phyloP scores from a whole-genome alignment of 2,329 filamentous ascomycete species.

The Fusarium pseudoanthophilum region DNA sequence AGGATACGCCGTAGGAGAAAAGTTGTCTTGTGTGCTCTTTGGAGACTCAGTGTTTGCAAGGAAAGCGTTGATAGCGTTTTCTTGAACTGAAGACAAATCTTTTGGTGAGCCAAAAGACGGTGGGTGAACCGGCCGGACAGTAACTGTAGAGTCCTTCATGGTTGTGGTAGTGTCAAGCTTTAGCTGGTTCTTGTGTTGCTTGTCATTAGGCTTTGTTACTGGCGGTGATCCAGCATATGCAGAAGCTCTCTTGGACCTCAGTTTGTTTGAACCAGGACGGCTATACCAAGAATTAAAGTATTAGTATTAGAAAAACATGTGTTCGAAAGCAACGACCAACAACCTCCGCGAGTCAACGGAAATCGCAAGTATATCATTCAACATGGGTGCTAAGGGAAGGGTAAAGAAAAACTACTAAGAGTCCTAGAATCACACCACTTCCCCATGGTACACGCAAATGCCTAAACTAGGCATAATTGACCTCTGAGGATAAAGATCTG shows the following conservation, averaged over 20 bases:
- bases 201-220: slow-evolving; percentile 19
- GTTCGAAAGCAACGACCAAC: slow-evolving; percentile 3
- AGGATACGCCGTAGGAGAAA: slow-evolving; percentile 34
- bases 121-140: slow-evolving; percentile 37
- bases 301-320: slow-evolving; percentile 22
- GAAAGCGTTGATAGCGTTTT: slow-evolving; percentile 31
- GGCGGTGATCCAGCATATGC: slow-evolving; percentile 29
- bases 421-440: slow-evolving; percentile 24
- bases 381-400: neutral
- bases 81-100: slow-evolving; percentile 36
- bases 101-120: slow-evolving; percentile 30
- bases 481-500: slow-evolving; percentile 36
- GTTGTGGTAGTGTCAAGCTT: slow-evolving; percentile 17
- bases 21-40: slow-evolving; percentile 6
- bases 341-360: neutral
- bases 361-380: neutral
- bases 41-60: slow-evolving; percentile 23
- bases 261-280: slow-evolving; percentile 42
- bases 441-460: slow-evolving; percentile 13
- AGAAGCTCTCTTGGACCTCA: slow-evolving; percentile 42
- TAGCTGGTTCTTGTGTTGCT: slow-evolving; percentile 16
- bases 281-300: slow-evolving; percentile 21
- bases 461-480: slow-evolving; percentile 40
- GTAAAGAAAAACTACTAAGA: neutral
- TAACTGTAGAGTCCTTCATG: slow-evolving; percentile 41